Evolutionary conservation across 1,139 yeast genomes (phyloP).

Genomic region (Yamadazyma diddensiae): DNA sequence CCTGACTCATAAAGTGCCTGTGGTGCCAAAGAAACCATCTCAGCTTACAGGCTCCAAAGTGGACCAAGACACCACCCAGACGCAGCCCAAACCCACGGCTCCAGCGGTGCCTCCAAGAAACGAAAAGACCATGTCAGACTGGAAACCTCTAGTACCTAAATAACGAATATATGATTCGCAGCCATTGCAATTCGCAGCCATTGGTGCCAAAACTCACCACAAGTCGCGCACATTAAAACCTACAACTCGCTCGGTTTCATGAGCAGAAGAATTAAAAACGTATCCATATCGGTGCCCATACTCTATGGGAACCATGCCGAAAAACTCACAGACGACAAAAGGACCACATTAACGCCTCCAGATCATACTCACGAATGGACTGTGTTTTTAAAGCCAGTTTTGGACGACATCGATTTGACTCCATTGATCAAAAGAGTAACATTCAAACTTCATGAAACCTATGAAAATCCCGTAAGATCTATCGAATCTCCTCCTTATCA

Average conservation of each 20-base stretch:
- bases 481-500: constrained; percentile 91
- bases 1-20: constrained; percentile 8
- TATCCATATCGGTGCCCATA: constrained; percentile 81
- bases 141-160: constrained; percentile 58
- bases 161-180: constrained; percentile 13
- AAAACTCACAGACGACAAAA: constrained; percentile 58
- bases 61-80: background rate
- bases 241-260: constrained; percentile 4
- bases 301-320: constrained; percentile 84
- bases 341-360: constrained; percentile 70
- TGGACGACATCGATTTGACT: constrained; percentile 72
- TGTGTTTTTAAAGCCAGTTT: constrained; percentile 81
- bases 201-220: too few relatives aligned
- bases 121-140: constrained; percentile 42
- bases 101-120: constrained; percentile 31
- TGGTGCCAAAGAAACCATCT: constrained; percentile 7
- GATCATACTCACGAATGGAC: constrained; percentile 98
- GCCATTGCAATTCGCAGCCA: background rate
- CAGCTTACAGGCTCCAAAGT: constrained; percentile 9
- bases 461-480: constrained; percentile 77
- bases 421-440: constrained; percentile 87
- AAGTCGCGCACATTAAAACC: too few relatives aligned
- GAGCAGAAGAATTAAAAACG: constrained; percentile 51
- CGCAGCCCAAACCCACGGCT: constrained; percentile 6
- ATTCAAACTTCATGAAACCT: constrained; percentile 92